phyloP scores from a whole-genome alignment of 2,329 filamentous ascomycete genomes.

The Pseudogymnoascus sp. region DNA sequence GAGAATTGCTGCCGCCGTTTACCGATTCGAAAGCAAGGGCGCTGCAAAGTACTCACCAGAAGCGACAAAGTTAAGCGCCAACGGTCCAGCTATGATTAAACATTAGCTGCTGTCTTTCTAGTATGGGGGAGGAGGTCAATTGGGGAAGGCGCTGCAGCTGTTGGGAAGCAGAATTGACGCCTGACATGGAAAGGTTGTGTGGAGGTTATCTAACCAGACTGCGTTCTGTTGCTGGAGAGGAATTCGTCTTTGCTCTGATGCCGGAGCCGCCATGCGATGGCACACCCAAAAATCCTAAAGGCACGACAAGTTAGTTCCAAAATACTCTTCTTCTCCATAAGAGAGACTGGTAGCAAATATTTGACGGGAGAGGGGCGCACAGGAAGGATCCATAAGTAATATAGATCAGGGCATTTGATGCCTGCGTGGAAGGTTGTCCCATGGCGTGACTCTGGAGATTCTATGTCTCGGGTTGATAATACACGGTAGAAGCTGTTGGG shows the following conservation, averaged over 20 bases:
- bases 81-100: conserved; percentile 53
- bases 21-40: conserved; percentile 33
- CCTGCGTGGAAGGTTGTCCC: conserved; percentile 65
- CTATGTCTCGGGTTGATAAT: neutral
- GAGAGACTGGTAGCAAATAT: neutral
- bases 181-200: neutral
- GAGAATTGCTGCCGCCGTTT: conserved; percentile 55
- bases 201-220: conserved; percentile 59
- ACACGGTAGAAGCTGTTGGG: neutral
- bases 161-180: conserved; percentile 11
- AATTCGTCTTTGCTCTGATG: conserved; percentile 48
- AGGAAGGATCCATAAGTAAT: conserved; percentile 70
- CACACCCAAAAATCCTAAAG: conserved; percentile 53
- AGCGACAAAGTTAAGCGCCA: conserved; percentile 84
- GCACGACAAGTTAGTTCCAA: conserved; percentile 10
- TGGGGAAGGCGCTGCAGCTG: conserved; percentile 8
- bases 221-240: conserved; percentile 69
- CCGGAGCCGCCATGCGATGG: conserved; percentile 47
- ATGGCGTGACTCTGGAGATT: conserved; percentile 37
- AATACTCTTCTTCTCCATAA: neutral
- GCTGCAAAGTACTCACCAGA: conserved; percentile 64
- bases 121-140: neutral
- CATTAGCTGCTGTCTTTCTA: conserved; percentile 14
- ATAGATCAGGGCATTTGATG: conserved; percentile 79
- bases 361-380: conserved; percentile 39